These are phyloP conservation scores for Irpex sp. DNA, from an alignment of 1,284 basidiomycete species.

Conservation along the genomic window DNA sequence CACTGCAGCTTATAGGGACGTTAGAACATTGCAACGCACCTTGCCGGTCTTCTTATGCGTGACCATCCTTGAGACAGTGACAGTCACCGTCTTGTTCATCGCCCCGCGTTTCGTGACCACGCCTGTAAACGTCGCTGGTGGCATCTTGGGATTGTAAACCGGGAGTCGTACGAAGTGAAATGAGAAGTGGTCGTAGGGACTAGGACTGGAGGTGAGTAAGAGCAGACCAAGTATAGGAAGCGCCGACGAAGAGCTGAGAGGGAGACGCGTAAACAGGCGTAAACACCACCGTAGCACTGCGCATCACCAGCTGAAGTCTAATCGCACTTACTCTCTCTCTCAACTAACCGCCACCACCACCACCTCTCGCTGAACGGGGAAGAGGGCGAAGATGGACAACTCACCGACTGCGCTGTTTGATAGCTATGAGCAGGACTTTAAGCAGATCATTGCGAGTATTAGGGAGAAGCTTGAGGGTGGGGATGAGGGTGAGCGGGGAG, in stretches of 20 bases:
- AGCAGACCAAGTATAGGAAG: neutral
- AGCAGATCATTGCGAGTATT: conserved; percentile 65
- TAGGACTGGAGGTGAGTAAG: neutral
- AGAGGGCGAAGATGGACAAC: conserved; percentile 51
- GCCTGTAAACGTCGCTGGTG: conserved; percentile 67
- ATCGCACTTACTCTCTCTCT: neutral
- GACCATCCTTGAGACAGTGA: conserved; percentile 66
- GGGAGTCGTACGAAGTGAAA: neutral
- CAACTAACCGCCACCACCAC: neutral
- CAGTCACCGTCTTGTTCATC: conserved; percentile 80
- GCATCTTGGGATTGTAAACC: conserved; percentile 42
- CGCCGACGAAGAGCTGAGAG: neutral
- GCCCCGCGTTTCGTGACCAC: conserved; percentile 71
- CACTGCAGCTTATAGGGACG: neutral
- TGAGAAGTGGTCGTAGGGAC: neutral
- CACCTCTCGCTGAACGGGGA: no score
- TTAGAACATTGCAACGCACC: conserved; percentile 34
- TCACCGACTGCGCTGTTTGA: conserved; percentile 77
- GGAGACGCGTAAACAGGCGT: neutral
- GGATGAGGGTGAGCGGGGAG: conserved; percentile 49
- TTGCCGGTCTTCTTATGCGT: conserved; percentile 68
- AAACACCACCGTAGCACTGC: neutral
- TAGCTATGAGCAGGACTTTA: conserved; percentile 78
- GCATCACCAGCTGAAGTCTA: neutral
- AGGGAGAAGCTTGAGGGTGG: conserved; percentile 63